A percentile compares a stretch with the other conserved stretches of the same genome.
Evolutionary conservation across 306 rosid genomes (phyloP).

Genomic region (Gleditsia sinensis): DNA sequence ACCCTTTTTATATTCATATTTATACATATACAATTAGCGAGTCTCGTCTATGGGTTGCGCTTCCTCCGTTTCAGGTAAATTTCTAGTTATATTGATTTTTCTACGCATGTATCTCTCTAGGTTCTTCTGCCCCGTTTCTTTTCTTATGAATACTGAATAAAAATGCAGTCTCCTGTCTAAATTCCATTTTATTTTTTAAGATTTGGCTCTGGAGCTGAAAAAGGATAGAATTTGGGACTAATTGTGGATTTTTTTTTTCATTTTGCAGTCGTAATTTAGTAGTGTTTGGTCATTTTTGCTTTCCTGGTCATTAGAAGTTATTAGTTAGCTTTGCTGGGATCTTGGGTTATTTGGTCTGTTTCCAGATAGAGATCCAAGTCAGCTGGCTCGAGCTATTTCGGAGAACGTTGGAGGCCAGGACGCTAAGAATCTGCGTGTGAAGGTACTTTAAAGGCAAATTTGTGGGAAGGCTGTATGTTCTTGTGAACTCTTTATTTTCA

Average conservation of each 20-base stretch:
- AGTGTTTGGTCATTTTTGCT: background rate
- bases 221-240: background rate
- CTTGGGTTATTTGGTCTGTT: constrained; percentile 34
- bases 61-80: constrained; percentile 71
- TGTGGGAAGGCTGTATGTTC: background rate
- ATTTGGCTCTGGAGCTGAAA: background rate
- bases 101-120: background rate
- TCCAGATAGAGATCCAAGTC: constrained; percentile 73
- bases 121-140: background rate
- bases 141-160: background rate
- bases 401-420: constrained; percentile 70
- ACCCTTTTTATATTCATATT: background rate
- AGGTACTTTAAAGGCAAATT: constrained; percentile 49
- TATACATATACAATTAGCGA: background rate
- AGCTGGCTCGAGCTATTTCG: constrained; percentile 50
- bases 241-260: background rate
- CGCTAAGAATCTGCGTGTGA: constrained; percentile 82
- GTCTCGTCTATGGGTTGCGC: constrained; percentile 74
- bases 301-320: background rate
- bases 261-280: background rate
- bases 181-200: background rate
- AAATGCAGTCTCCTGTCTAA: background rate
- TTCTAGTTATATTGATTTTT: background rate
- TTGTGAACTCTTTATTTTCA: background rate
- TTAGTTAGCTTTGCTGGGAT: constrained; percentile 29